Evolutionary conservation across 2,329 filamentous ascomycete genomes (phyloP).

Genomic region (Verticillium longisporum): DNA sequence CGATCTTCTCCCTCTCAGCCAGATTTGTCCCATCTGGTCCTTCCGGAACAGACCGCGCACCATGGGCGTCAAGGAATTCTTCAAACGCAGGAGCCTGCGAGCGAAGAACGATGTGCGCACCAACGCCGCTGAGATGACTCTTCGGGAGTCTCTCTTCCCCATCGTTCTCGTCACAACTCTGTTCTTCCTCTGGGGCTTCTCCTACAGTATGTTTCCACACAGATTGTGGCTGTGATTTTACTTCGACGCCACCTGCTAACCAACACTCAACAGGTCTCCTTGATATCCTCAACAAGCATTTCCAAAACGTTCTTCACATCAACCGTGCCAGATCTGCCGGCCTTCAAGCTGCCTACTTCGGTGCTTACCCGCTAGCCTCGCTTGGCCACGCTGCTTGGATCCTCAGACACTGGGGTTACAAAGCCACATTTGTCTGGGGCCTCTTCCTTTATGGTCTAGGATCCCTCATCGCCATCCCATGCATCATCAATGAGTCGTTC

Average conservation of each 20-base stretch:
- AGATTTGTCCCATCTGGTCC: background rate
- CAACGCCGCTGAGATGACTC: conserved; percentile 48
- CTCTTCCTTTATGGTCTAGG: conserved; percentile 58
- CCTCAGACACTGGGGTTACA: conserved; percentile 58
- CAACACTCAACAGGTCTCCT: conserved; percentile 38
- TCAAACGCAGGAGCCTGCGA: conserved; percentile 36
- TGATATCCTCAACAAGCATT: conserved; percentile 44
- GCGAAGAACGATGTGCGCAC: conserved; percentile 33
- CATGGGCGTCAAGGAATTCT: conserved; percentile 39
- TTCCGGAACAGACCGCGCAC: background rate
- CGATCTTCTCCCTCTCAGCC: background rate
- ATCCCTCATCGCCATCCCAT: conserved; percentile 46
- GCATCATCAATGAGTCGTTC: conserved; percentile 57
- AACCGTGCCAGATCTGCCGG: conserved; percentile 35
- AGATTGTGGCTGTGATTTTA: background rate
- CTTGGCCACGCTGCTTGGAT: conserved; percentile 57
- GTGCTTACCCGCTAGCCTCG: conserved; percentile 64
- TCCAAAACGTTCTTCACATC: conserved; percentile 36
- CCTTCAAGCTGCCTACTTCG: conserved; percentile 45
- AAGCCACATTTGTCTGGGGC: conserved; percentile 55
- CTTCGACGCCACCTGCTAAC: background rate
- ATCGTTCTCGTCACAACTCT: conserved; percentile 52
- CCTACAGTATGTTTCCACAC: conserved; percentile 23
- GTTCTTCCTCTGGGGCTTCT: conserved; percentile 41
- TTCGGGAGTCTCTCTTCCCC: conserved; percentile 61